Base-by-base conservation (phyloP, 2,329 filamentous ascomycete species). In the Graphium sp. region DNA sequence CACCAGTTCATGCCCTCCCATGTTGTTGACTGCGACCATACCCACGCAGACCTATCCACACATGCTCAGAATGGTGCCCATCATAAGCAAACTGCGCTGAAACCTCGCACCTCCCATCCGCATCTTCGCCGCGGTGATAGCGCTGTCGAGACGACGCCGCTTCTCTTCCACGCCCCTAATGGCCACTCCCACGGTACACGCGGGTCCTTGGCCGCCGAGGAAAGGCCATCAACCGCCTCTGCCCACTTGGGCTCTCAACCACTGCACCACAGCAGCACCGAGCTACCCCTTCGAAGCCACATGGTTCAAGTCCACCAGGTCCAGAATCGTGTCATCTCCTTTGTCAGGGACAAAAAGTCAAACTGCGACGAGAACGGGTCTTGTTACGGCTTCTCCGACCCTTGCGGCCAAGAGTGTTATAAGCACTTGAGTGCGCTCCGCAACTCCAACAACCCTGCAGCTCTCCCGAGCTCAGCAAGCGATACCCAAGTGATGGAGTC, bases 21-120 rank as follows among this genome's bases (percentile, higher is more conserved):
- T 39, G 74, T 84, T 5, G 78, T 85, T 31, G 77, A 81, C 44
- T 89, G 81, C 49, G 77, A 82, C 36, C 78, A 84, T 42, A 67
- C 62, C 24, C 78, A 85, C 41, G 61, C 73, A 73, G 13, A 53
- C 61, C 35, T 24, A 32, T 17, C 10, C 17, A 6, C 24, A 23
- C 22, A 29, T 5, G 12, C 30, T 28, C 23, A 34, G 12, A 26
- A 13, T 6, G 26, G 31, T 15, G 25, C 12, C 18, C 30, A 30
- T 10, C 15, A 24, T 11, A 26, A 34, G 12, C 41, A 40, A 17
- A 37, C 39, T 20, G 39, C 39, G 13, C 31, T 31, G 24, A 41
- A 47, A 14, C 39, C 36, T 27, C 42, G 41, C 15, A 50, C 51
- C 3, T 12, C 29, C 6, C 18, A 22, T 8, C 26, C 24, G 5